Percentiles rank a stretch among this genome's conserved stretches.
phyloP scores from a whole-genome alignment of 495 filamentous ascomycete genomes.

The Aspergillus indologenus region DNA sequence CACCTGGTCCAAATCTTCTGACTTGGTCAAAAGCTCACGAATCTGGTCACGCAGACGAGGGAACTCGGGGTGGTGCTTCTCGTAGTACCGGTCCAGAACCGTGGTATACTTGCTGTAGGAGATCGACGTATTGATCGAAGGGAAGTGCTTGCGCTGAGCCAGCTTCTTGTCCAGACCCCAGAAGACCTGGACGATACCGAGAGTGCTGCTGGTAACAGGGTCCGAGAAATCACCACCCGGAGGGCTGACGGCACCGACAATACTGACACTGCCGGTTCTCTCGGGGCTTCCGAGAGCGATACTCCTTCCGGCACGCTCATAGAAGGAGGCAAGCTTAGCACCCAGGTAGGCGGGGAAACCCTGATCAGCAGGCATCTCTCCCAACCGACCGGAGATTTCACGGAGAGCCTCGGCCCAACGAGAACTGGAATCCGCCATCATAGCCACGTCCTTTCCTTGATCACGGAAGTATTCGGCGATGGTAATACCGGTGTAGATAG shows the following conservation, averaged over 20 bases:
- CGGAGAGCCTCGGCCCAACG: conserved; percentile 98
- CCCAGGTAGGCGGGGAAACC: conserved; percentile 98
- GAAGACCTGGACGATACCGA: conserved; percentile 98
- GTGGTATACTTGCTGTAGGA: conserved; percentile 97
- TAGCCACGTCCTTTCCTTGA: conserved; percentile 94
- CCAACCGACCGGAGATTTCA: conserved; percentile 97
- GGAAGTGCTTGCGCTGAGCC: conserved; percentile 98
- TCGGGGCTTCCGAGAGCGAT: conserved; percentile 82
- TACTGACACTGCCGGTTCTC: conserved; percentile 87
- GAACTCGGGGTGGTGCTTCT: conserved; percentile 90
- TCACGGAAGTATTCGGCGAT: conserved; percentile 98
- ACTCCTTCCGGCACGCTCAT: conserved; percentile 93
- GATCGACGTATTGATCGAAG: conserved; percentile 91
- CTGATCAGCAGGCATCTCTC: conserved; percentile 99
- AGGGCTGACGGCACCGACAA: conserved; percentile 95
- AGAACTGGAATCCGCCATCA: conserved; percentile 99
- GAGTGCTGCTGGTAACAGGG: conserved; percentile 89
- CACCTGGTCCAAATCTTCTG: conserved; percentile 96
- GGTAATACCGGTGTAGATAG: conserved; percentile 98
- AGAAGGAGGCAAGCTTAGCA: conserved; percentile 97
- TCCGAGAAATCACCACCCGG: conserved; percentile 99
- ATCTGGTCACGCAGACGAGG: conserved; percentile 88
- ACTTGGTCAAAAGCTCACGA: conserved; percentile 86
- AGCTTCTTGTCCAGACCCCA: conserved; percentile 99
- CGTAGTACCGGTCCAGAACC: conserved; percentile 86